Conservation (phyloP, 2,329 filamentous ascomycete species). For the Colletotrichum trifolii region DNA sequence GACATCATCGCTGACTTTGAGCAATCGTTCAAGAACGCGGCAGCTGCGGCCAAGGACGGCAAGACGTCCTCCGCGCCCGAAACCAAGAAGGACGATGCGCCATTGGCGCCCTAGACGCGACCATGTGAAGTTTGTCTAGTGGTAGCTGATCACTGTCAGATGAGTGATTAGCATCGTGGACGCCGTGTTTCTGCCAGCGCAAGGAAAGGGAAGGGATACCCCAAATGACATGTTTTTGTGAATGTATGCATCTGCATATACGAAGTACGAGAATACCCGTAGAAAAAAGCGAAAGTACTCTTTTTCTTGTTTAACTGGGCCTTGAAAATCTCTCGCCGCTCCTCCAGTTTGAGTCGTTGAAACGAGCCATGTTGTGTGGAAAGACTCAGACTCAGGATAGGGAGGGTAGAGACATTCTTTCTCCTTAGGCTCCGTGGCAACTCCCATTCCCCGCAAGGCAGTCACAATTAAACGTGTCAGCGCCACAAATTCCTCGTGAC, state of each 20-base stretch:
- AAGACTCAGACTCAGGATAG: no score
- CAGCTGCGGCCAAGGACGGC: conserved; percentile 54
- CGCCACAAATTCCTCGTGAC: conserved; percentile 29
- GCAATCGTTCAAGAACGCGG: conserved; percentile 80
- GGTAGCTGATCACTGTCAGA: no score
- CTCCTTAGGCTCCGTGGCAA: conserved; percentile 18
- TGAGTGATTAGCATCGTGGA: no score
- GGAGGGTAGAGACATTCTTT: conserved; percentile 24
- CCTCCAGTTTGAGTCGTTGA: neutral
- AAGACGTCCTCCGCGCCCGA: conserved; percentile 39
- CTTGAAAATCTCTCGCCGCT: conserved; percentile 3
- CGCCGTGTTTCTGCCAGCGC: neutral
- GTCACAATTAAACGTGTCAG: conserved; percentile 30
- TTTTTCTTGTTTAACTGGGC: conserved; percentile 2
- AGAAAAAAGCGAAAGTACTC: conserved; percentile 21
- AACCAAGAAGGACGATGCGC: conserved; percentile 52
- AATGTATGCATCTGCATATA: conserved; percentile 17
- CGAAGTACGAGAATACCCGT: conserved; percentile 30
- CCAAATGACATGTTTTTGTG: neutral
- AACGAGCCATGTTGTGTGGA: no score
- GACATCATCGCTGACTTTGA: conserved; percentile 97
- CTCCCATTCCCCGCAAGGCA: neutral
- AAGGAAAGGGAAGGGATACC: conserved; percentile 12
- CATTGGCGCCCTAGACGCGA: conserved; percentile 42
- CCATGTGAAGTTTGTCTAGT: no score